A percentile compares a stretch with the other conserved stretches of the same genome.
Conservation (phyloP, 768 basidiomycete species). For the Mycena sanguinolenta region DNA sequence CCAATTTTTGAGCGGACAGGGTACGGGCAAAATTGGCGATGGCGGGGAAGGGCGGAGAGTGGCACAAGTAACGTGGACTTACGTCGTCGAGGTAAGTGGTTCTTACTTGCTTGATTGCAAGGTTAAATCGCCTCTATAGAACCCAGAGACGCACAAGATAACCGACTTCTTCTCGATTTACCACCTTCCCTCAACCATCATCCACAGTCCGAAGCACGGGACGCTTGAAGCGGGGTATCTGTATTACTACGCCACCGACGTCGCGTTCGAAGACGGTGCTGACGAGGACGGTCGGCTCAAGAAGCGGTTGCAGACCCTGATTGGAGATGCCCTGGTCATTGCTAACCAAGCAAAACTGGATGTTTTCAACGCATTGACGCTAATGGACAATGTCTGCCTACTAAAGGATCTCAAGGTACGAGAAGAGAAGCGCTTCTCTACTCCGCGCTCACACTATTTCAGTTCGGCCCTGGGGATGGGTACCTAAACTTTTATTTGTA, state of each 20-base stretch:
- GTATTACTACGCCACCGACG: slow-evolving; percentile 93
- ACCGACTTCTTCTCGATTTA: slow-evolving; percentile 99
- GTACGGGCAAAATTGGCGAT: slow-evolving; percentile 65
- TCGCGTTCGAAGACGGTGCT: slow-evolving; percentile 71
- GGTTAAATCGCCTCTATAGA: slow-evolving; percentile 60
- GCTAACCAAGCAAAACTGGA: slow-evolving; percentile 92
- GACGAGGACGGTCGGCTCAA: slow-evolving; percentile 76
- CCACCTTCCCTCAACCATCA: slow-evolving; percentile 93
- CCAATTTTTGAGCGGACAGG: slow-evolving; percentile 89
- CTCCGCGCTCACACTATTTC: slow-evolving; percentile 21
- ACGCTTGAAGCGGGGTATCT: slow-evolving; percentile 93
- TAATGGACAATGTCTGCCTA: slow-evolving; percentile 93
- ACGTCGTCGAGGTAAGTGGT: slow-evolving; percentile 88
- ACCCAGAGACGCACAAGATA: slow-evolving; percentile 84
- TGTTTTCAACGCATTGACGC: slow-evolving; percentile 94
- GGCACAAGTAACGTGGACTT: slow-evolving; percentile 94
- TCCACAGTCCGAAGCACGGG: slow-evolving; percentile 78
- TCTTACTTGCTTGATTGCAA: not conserved
- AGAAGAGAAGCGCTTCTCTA: not conserved
- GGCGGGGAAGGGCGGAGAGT: slow-evolving; percentile 67
- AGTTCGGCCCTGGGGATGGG: slow-evolving; percentile 97
- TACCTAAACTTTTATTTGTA: slow-evolving; percentile 93
- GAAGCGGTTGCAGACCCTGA: slow-evolving; percentile 75
- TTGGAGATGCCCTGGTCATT: slow-evolving; percentile 84
- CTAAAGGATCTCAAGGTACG: slow-evolving; percentile 86